Evolutionary conservation across 192 early-diverging fungal genomes (phyloP).

Genomic region (Coemansia sp.): DNA sequence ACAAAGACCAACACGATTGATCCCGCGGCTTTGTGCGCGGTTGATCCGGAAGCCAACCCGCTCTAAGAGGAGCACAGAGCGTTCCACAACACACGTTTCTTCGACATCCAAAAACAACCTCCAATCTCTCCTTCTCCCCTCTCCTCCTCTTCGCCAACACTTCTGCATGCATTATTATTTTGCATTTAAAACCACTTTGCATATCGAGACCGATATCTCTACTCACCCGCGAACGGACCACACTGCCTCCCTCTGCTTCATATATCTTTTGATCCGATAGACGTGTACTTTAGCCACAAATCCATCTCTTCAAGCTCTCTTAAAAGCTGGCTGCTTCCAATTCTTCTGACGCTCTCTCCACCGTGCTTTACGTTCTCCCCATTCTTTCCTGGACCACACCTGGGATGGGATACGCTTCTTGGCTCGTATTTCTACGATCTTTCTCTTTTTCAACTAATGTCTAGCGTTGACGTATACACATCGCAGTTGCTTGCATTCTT

Average conservation of each 20-base stretch:
- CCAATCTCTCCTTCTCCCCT: background rate
- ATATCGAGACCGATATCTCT: background rate
- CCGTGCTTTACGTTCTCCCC: background rate
- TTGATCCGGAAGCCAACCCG: conserved; percentile 49
- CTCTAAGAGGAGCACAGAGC: conserved; percentile 13
- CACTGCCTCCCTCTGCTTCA: background rate
- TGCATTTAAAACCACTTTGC: conserved; percentile 5
- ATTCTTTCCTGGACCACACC: background rate
- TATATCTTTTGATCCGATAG: conserved; percentile 29
- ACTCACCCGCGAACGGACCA: background rate
- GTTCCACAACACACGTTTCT: background rate
- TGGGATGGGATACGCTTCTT: background rate
- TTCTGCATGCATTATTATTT: conserved; percentile 10
- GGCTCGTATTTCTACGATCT: background rate
- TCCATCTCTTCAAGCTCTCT: background rate
- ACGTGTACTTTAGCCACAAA: conserved; percentile 44
- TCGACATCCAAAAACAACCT: background rate
- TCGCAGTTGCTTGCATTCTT: background rate
- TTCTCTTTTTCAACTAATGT: conserved; percentile 2
- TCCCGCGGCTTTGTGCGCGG: conserved; percentile 54
- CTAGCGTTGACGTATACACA: conserved; percentile 2
- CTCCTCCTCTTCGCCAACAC: background rate
- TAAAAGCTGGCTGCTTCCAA: conserved; percentile 12
- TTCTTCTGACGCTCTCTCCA: background rate
- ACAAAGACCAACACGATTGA: conserved; percentile 56